Evolutionary conservation across 495 filamentous ascomycete genomes (phyloP), one percentile per base, ranked within the genome.

Genomic region (Entonaema liquescens): DNA sequence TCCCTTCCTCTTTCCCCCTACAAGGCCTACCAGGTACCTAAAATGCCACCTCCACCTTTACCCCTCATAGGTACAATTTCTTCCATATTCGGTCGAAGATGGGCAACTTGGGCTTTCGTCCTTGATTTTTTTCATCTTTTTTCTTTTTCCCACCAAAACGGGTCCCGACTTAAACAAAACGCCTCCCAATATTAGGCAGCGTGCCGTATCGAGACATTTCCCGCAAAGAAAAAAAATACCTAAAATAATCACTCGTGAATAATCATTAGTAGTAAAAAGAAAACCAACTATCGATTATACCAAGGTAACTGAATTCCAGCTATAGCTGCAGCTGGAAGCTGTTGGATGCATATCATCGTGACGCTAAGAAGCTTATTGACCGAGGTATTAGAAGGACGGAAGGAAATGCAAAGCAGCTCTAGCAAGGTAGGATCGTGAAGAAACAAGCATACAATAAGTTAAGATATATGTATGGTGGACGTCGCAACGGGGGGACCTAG

Each of bases 61-160:
- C 64, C 64, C 54, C 56, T 60, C 64, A 61, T 42, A 35, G 33
- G 17, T 38, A n/a, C 28, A n/a, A n/a, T 53, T 17, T 29, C 23
- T 21, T 53, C 19, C 25, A 53, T 53, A n/a, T 53, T 29, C 36
- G 42, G 42, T 47, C 42, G 21, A 19, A 11, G 21, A 47, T 47
- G 42, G 19, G 35, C 35, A 55, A 9, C 50, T 63, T 40, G 26
- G 35, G n/a, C 29, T n/a, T 31, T 33, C n/a, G 26, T 29, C 53
- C 23, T 12, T 40, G 2, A 21, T 5, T 64, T 65, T 42, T 42
- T 47, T 56, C 57, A 29, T 55, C 47, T 25, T 40, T 57, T 49
- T 65, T 56, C 23, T 63, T 42, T 47, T 49, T n/a, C 33, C 50
- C 50, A 53, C 3, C 25, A 29, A 47, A 47, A 9, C 21, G 19